Percentiles rank a stretch among this genome's conserved stretches.
These are phyloP conservation scores for Epichloe brachyelytri DNA, from an alignment of 2,329 filamentous ascomycete species.

Conservation along the genomic window DNA sequence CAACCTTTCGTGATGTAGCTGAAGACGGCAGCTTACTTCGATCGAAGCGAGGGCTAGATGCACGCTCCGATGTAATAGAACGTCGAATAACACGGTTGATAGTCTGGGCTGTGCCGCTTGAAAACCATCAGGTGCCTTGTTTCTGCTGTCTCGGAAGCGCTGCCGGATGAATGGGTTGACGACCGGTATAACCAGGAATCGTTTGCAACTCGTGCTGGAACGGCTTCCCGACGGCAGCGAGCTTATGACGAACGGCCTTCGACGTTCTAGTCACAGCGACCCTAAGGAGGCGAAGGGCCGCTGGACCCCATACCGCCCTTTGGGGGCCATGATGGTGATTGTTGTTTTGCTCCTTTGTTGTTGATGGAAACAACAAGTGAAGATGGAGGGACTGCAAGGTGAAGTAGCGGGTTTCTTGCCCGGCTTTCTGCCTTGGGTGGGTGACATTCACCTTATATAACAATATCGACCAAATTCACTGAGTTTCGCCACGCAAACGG, in stretches of 20 bases:
- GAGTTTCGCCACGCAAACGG: conserved; percentile 14
- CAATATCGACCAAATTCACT: conserved; percentile 3
- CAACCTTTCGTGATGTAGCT: conserved; percentile 36
- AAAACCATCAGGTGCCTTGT: conserved; percentile 33
- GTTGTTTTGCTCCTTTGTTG: not conserved
- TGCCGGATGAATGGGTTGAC: conserved; percentile 42
- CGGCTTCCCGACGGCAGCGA: conserved; percentile 31
- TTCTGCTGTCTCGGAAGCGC: conserved; percentile 37
- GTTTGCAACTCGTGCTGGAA: conserved; percentile 34
- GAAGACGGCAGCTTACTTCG: conserved; percentile 37
- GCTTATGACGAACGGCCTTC: conserved; percentile 36
- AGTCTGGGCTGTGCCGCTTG: conserved; percentile 28
- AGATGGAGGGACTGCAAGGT: not conserved
- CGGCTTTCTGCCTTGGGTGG: not conserved
- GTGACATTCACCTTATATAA: conserved; percentile 12
- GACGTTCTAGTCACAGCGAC: conserved; percentile 37
- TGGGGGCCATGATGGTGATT: conserved; percentile 35
- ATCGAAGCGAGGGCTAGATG: conserved; percentile 25
- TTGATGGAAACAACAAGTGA: not conserved
- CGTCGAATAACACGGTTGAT: conserved; percentile 34
- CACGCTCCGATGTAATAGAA: conserved; percentile 33
- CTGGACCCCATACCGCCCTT: conserved; percentile 44
- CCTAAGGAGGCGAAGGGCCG: conserved; percentile 41
- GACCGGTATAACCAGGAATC: conserved; percentile 21
- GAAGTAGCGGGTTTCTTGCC: not conserved